Evolutionary conservation across 257 asterid genomes (phyloP).

Genomic region (Nicotiana noctiflora): DNA sequence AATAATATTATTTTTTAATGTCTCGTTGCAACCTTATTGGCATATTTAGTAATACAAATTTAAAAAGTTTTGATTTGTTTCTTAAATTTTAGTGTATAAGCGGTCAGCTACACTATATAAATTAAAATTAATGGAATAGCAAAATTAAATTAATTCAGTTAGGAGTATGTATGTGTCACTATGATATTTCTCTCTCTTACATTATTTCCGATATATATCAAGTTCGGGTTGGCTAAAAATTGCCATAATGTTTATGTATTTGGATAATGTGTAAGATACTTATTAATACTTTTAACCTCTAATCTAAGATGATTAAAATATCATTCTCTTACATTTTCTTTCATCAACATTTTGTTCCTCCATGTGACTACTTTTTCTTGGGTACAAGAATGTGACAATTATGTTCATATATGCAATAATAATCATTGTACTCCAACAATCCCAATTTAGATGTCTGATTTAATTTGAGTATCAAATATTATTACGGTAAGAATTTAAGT

Average conservation of each 20-base stretch:
- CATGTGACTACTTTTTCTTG: not conserved
- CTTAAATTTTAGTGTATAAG: no score
- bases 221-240: not conserved
- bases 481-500: not conserved
- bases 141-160: no score
- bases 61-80: no score
- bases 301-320: not conserved
- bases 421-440: not conserved
- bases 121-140: no score
- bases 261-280: constrained; percentile 1
- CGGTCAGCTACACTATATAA: no score
- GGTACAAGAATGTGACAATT: not conserved
- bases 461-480: not conserved
- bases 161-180: not conserved
- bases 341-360: not conserved
- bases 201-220: not conserved
- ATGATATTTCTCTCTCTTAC: not conserved
- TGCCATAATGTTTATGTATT: not conserved
- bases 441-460: not conserved
- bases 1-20: no score
- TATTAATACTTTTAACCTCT: no score
- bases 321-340: not conserved
- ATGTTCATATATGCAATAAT: not conserved
- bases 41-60: no score
- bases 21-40: not conserved